Base-by-base conservation (phyloP, 306 rosid genomes). In the Pterocarpus macrocarpus region DNA sequence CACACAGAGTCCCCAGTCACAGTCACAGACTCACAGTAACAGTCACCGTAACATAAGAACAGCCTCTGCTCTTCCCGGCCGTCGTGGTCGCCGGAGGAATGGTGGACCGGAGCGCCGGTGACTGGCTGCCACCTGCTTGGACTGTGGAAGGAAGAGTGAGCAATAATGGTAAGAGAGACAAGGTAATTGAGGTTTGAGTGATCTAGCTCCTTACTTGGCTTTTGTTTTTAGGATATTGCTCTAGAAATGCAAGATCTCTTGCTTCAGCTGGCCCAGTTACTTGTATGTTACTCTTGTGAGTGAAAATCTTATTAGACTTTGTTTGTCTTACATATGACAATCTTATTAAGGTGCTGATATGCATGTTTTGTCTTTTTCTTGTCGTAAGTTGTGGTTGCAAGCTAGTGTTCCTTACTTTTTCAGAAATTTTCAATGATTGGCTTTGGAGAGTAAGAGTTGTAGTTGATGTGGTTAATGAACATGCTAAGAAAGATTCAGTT, bases 91-190 rank as follows among this genome's bases (percentile, higher is more conserved):
- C 72, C 70, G 80, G 78, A 83, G 77, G 35, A 53, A 95, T 92
- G 98, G 81, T 50, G 67, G 84, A 85, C 61, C 62, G 66, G 4
- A 69, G 81, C 74, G 52, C 91, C 15, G 86, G 86, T 39, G 86
- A 79, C 12, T 77, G 86, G 73, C 87, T 94, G 33, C 95, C 97
- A 39, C 82, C 88, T 8, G 97, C 92, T 68, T 91, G 97, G 97
- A 85, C 87, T 0, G 86, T 87, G 71, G 77, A 89, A 82, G 84
- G 78, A 49, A 88, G 58, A 73, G 82, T 87, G n/a, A 88, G 94
- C 78, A 87, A 78, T 70, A 82, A 77, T 76, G 98, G 98, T 43
- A 84, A 64, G 74, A 90, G 50, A 81, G 94, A 90, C 73, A 88
- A 92, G 95, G 97, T 91, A 87, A 80, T 73, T 76, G 7, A 50